Evolutionary conservation across 352 stramenopile species (phyloP), one percentile per base, ranked within the genome.

Genomic region (Pythium pectinolyticum): DNA sequence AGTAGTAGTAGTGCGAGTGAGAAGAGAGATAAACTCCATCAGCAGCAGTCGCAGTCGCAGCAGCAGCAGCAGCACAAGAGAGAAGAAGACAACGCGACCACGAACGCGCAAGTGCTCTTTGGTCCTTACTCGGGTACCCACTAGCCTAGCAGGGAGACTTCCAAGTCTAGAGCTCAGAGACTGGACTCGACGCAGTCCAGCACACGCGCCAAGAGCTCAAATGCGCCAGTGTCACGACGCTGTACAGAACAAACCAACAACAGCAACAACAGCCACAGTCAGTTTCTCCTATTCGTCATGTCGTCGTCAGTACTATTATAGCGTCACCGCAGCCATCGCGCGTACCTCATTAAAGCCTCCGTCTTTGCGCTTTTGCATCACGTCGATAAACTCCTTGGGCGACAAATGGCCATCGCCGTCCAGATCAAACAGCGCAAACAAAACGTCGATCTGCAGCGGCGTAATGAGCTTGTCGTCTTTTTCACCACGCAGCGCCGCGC

Each of bases 351-450:
- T 93, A 55, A 92, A 89, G 20, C 83, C 86, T 30, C 78, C 85
- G 52, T 92, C 84, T 60, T 91, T 90, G 66, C 86, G 83, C 58
- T 88, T 92, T 48, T 92, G 74, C 86, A 95, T 95, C 17, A 95
- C 84, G 6, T 92, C 70, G 47, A 95, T 86, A 59, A 95, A 94
- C 51, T 95, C 86, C 22, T 79, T 89, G 8, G 82, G 79, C 0
- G 84, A 92, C 48, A 95, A 69, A 51, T 88, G 69, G 17, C 84
- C 84, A 49, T 95, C 86, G 5, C 86, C 84, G 54, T 94, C 74
- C 7, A 83, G 51, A 55, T 95, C 87, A 53, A 95, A 95, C 9
- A 95, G 73, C 8, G 78, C 72, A 50, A 95, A 95, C 1, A 95
- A 65, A 47, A 95, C 91, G 50, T 95, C 87, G 57, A 95, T 84